Conservation (phyloP, 2,329 filamentous ascomycete genomes). For the Alternaria sp. region DNA sequence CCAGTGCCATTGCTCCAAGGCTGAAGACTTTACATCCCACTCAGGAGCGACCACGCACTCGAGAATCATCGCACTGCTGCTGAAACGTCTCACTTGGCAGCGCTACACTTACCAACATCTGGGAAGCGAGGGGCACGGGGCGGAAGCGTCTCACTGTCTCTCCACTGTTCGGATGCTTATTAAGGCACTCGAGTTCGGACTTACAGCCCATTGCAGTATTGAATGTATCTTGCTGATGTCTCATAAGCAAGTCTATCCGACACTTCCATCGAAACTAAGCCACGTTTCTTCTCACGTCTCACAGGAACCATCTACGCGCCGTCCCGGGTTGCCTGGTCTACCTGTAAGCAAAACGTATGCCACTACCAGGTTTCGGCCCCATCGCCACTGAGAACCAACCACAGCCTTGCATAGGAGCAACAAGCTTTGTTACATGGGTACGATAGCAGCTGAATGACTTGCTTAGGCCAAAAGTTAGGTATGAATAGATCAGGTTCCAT, state of each 20-base stretch:
- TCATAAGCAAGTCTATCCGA: neutral
- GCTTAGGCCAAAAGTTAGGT: neutral
- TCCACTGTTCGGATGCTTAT: neutral
- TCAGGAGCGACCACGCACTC: neutral
- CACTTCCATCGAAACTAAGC: neutral
- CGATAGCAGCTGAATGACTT: conserved; percentile 9
- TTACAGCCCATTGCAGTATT: neutral
- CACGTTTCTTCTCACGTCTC: neutral
- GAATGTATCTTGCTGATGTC: neutral
- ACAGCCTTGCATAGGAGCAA: conserved; percentile 4
- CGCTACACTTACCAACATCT: neutral
- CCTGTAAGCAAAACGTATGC: conserved; percentile 1
- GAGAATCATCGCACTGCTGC: neutral
- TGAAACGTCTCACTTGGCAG: neutral
- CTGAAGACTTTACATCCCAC: neutral
- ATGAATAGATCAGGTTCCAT: neutral
- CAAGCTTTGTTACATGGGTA: conserved; percentile 9
- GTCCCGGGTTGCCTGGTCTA: conserved; percentile 3
- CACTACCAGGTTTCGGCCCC: neutral
- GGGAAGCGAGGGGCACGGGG: neutral
- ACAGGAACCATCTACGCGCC: neutral
- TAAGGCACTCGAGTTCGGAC: neutral
- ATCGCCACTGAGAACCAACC: neutral
- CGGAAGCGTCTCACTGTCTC: neutral
- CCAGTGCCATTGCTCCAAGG: neutral